Conservation (phyloP, 2,329 filamentous ascomycete species). For the Phialophora chinensis region DNA sequence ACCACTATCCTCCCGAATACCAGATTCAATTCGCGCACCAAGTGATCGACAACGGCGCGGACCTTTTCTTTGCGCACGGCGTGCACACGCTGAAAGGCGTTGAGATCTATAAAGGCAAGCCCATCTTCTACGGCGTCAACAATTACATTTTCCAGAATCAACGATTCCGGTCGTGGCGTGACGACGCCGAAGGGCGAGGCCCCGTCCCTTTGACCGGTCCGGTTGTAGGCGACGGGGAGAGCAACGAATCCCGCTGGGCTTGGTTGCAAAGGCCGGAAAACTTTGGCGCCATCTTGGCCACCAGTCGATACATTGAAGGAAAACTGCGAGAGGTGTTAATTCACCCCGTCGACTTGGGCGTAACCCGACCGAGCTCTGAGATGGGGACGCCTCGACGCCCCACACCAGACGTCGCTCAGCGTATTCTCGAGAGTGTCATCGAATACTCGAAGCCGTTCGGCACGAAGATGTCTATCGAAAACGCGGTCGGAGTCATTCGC, state of each 20-base stretch:
- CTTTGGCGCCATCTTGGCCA: constrained; percentile 11
- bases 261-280: constrained; percentile 15
- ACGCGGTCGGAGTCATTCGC: constrained; percentile 8
- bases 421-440: constrained; percentile 7
- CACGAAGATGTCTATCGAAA: constrained; percentile 11
- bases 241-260: constrained; percentile 11
- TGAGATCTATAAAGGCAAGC: constrained; percentile 9
- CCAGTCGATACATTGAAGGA: constrained; percentile 1
- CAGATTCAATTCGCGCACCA: constrained; percentile 8
- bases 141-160: constrained; percentile 14
- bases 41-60: constrained; percentile 8
- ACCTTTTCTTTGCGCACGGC: constrained; percentile 17
- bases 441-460: constrained; percentile 18
- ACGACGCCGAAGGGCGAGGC: neutral
- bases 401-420: neutral
- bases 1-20: constrained; percentile 10
- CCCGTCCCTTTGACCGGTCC: neutral
- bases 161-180: constrained; percentile 12
- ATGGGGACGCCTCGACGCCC: constrained; percentile 12
- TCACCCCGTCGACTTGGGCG: constrained; percentile 1
- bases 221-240: constrained; percentile 4
- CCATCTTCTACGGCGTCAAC: constrained; percentile 16
- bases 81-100: constrained; percentile 13
- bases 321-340: constrained; percentile 5
- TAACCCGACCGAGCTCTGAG: constrained; percentile 6